Conservation (phyloP, 2,329 filamentous ascomycete genomes). For the Colletotrichum sp. region DNA sequence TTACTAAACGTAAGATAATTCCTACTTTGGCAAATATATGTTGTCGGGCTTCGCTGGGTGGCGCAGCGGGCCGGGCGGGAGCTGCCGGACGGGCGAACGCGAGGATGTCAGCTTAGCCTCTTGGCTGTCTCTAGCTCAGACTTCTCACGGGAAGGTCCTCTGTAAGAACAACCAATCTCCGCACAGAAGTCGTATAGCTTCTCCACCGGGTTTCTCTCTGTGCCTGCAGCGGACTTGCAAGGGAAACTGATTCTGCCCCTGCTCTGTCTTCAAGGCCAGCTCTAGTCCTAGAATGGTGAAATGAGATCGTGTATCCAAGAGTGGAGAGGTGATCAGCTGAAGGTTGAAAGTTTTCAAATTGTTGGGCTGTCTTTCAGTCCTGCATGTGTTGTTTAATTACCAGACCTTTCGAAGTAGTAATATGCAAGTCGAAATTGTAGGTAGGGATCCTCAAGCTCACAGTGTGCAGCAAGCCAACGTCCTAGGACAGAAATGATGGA, state of each 20-base stretch:
- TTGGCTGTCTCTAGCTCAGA: background rate
- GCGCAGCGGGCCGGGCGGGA: background rate
- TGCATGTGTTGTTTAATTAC: too few species aligned
- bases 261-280: rapidly evolving
- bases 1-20: rapidly evolving
- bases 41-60: background rate
- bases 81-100: background rate
- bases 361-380: rapidly evolving
- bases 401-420: too few species aligned
- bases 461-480: background rate
- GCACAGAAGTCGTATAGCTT: background rate
- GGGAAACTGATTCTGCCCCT: background rate
- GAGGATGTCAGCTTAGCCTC: background rate
- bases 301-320: rapidly evolving
- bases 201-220: background rate
- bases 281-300: background rate
- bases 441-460: too few species aligned
- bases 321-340: background rate
- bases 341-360: rapidly evolving
- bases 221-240: background rate
- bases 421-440: too few species aligned
- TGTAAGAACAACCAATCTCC: rapidly evolving
- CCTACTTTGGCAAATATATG: background rate
- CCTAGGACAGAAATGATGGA: rapidly evolving
- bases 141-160: rapidly evolving